Evolutionary conservation across 164 flowering plant species (phyloP).

Genomic region (Aristolochia fimbriata): DNA sequence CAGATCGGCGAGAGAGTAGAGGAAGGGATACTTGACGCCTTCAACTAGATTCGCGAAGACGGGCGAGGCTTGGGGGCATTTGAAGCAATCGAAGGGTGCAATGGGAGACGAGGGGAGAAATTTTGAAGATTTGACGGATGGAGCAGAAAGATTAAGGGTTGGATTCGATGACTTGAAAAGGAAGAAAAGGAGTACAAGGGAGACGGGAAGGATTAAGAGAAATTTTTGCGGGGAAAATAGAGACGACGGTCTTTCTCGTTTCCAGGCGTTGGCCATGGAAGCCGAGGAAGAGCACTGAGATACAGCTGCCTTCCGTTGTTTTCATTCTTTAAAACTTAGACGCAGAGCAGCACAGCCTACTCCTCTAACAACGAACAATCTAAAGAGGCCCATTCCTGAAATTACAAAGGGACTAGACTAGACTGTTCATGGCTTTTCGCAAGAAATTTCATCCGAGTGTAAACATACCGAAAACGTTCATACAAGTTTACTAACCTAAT

Average conservation of each 20-base stretch:
- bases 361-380: no score
- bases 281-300: not conserved
- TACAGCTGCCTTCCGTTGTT: no score
- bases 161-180: slow-evolving; percentile 18
- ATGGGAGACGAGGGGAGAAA: slow-evolving; percentile 19
- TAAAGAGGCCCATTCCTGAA: no score
- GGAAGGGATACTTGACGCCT: slow-evolving; percentile 64
- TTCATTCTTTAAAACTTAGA: no score
- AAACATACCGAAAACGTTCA: no score
- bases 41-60: slow-evolving; percentile 83
- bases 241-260: slow-evolving; percentile 37
- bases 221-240: slow-evolving; percentile 32
- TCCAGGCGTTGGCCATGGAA: slow-evolving; percentile 95
- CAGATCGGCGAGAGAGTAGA: slow-evolving; percentile 82
- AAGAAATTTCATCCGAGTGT: no score
- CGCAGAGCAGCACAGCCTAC: no score
- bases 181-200: slow-evolving; percentile 30
- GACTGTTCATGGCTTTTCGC: no score
- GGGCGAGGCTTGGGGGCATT: slow-evolving; percentile 68
- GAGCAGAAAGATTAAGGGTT: not conserved
- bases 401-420: no score
- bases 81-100: slow-evolving; percentile 67
- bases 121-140: not conserved
- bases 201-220: slow-evolving; percentile 36
- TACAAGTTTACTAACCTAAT: no score